Percentiles rank a stretch among this genome's conserved stretches.
These are phyloP conservation scores for Boeremia exigua DNA, from an alignment of 2,329 filamentous ascomycete species.

Conservation along the genomic window DNA sequence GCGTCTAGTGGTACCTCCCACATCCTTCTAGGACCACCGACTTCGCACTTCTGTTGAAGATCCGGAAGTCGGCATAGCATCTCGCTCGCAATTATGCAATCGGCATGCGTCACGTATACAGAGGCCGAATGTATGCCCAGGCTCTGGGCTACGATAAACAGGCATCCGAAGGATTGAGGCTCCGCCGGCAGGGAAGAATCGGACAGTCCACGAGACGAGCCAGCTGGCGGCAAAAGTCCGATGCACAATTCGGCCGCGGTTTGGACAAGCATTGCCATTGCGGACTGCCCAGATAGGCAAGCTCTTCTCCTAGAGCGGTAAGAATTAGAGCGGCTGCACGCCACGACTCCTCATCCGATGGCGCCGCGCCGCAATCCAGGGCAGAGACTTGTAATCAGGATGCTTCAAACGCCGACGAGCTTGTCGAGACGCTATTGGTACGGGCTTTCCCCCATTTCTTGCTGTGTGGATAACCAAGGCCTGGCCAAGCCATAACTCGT, in stretches of 20 bases:
- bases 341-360: slow-evolving; percentile 6
- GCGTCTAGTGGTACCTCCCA: no score
- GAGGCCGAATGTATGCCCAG: background rate
- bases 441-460: background rate
- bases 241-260: slow-evolving; percentile 8
- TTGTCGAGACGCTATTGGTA: background rate
- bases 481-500: background rate
- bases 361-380: slow-evolving; percentile 14
- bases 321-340: background rate
- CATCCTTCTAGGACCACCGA: no score
- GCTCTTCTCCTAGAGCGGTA: slow-evolving; percentile 1
- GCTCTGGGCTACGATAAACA: background rate
- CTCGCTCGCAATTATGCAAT: background rate
- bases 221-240: background rate
- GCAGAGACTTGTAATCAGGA: background rate
- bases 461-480: background rate
- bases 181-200: slow-evolving; percentile 6
- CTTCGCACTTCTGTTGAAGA: no score
- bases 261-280: slow-evolving; percentile 8
- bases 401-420: slow-evolving; percentile 4
- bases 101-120: background rate
- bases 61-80: background rate
- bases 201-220: slow-evolving; percentile 11
- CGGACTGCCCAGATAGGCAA: slow-evolving; percentile 6
- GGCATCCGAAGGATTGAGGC: slow-evolving; percentile 12